These are phyloP conservation scores for Dioszegia aurantiaca DNA, from an alignment of 768 basidiomycete genomes.

Conservation along the genomic window DNA sequence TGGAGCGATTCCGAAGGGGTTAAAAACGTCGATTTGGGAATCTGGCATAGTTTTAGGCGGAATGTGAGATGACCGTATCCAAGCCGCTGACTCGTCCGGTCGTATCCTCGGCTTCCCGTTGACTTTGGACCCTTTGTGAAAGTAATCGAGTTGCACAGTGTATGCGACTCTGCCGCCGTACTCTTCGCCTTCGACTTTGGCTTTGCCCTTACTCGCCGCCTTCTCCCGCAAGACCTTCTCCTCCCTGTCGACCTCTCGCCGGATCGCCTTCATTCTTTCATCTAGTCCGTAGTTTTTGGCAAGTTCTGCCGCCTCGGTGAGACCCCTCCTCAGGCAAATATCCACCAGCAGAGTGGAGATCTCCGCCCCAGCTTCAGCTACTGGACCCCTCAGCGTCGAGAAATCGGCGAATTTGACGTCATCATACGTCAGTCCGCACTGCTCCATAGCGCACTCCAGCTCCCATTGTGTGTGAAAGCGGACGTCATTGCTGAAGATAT, in stretches of 20 bases:
- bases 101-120: not conserved
- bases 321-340: not conserved
- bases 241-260: slow-evolving; percentile 2
- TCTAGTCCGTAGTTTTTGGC: not conserved
- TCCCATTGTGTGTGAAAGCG: slow-evolving; percentile 38
- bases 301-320: slow-evolving; percentile 1
- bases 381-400: slow-evolving; percentile 10
- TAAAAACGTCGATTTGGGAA: not conserved
- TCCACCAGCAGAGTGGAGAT: slow-evolving; percentile 9
- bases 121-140: not conserved
- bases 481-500: slow-evolving; percentile 18
- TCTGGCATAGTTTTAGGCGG: not conserved
- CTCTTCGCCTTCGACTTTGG: not conserved
- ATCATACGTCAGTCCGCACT: slow-evolving; percentile 17
- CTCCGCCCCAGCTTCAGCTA: slow-evolving; percentile 1
- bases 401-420: slow-evolving; percentile 24
- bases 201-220: not conserved
- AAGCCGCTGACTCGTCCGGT: not conserved
- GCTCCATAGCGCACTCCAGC: slow-evolving; percentile 17
- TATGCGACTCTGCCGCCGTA: slow-evolving; percentile 11
- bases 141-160: not conserved
- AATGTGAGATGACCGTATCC: not conserved
- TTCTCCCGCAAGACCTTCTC: slow-evolving; percentile 4
- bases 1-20: not conserved
- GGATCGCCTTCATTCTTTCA: not conserved